These are phyloP conservation scores for Scleroderma citrinum DNA, from an alignment of 768 basidiomycete species.

Conservation along the genomic window DNA sequence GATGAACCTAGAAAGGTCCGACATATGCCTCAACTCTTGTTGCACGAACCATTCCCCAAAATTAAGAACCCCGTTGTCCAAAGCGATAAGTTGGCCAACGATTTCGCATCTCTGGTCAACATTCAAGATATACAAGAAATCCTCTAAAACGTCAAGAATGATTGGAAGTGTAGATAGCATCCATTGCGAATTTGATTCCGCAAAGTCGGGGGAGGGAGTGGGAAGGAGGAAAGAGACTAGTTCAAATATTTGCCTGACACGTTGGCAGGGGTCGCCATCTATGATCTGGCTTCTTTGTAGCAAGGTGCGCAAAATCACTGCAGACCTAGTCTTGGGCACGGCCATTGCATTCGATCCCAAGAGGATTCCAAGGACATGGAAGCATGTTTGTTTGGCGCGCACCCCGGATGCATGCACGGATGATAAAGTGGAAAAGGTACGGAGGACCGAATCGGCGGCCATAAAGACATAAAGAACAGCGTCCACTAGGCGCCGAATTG, in stretches of 20 bases:
- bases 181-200: slow-evolving; percentile 41
- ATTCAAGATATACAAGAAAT: slow-evolving; percentile 54
- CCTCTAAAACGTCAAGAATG: slow-evolving; percentile 45
- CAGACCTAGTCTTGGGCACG: slow-evolving; percentile 34
- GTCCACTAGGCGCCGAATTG: slow-evolving; percentile 38
- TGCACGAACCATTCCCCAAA: slow-evolving; percentile 55
- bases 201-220: slow-evolving; percentile 11
- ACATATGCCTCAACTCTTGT: slow-evolving; percentile 57
- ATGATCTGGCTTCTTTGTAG: slow-evolving; percentile 41
- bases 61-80: slow-evolving; percentile 46
- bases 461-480: slow-evolving; percentile 51
- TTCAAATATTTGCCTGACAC: slow-evolving; percentile 47
- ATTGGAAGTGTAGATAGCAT: slow-evolving; percentile 49
- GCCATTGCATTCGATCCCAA: slow-evolving; percentile 24
- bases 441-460: slow-evolving; percentile 43
- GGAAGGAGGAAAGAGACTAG: slow-evolving; percentile 59
- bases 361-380: slow-evolving; percentile 42
- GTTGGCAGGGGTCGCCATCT: slow-evolving; percentile 50
- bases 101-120: slow-evolving; percentile 49
- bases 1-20: slow-evolving; percentile 33
- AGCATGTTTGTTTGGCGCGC: slow-evolving; percentile 46
- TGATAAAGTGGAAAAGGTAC: slow-evolving; percentile 30
- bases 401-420: slow-evolving; percentile 20
- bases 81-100: slow-evolving; percentile 44
- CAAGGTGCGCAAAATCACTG: slow-evolving; percentile 50